phyloP scores from a whole-genome alignment of 31 red algal species.

The Asparagopsis taxiformis region DNA sequence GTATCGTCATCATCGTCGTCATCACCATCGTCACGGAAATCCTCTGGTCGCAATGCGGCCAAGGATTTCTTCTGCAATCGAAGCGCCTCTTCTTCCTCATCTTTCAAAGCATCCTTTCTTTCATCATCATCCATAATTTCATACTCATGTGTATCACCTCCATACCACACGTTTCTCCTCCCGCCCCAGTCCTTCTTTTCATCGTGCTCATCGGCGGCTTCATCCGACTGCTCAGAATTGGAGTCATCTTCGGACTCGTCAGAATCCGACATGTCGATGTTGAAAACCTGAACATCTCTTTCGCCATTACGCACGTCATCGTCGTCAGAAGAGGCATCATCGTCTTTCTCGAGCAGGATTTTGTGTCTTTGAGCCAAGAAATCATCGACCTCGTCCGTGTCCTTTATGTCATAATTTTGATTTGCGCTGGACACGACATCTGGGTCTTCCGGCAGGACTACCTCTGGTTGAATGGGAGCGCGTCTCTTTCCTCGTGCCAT shows the following conservation, averaged over 20 bases:
- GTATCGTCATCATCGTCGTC: conserved; percentile 14
- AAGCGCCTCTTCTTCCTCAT: conserved; percentile 65
- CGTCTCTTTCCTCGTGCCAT: conserved; percentile 2
- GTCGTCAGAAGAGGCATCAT: conserved; percentile 1
- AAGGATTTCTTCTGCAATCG: conserved; percentile 64
- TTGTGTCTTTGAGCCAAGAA: conserved; percentile 36
- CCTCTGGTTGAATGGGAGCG: not conserved
- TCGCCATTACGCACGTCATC: not conserved
- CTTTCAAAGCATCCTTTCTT: conserved; percentile 52
- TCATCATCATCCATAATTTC: conserved; percentile 79
- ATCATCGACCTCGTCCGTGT: conserved; percentile 43
- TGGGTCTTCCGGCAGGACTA: not conserved
- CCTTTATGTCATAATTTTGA: too few relatives aligned
- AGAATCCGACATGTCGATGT: conserved; percentile 16
- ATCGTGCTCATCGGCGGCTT: conserved; percentile 4
- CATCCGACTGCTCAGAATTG: not conserved
- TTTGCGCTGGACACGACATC: too few relatives aligned
- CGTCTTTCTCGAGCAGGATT: conserved; percentile 4
- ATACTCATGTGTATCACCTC: conserved; percentile 76
- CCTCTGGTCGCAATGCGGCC: conserved; percentile 33
- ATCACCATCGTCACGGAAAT: conserved; percentile 49
- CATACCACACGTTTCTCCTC: conserved; percentile 51
- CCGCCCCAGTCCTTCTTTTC: conserved; percentile 50
- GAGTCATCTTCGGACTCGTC: conserved; percentile 18
- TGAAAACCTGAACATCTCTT: conserved; percentile 14